phyloP scores from a whole-genome alignment of 2,329 filamentous ascomycete species.

The Didymella glomerata region DNA sequence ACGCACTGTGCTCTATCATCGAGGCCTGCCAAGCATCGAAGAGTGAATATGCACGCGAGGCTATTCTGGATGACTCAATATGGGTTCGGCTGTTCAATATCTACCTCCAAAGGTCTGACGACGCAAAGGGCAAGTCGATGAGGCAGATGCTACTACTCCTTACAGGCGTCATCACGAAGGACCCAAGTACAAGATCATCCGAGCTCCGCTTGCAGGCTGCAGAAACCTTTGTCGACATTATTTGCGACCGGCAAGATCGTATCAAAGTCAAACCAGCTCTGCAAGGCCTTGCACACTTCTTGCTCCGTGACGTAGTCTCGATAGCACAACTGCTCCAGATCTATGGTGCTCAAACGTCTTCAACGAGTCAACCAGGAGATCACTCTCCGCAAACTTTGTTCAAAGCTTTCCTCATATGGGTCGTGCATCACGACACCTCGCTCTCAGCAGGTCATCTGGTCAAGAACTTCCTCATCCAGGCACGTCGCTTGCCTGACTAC shows the following conservation, averaged over 20 bases:
- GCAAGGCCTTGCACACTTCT: constrained; percentile 70
- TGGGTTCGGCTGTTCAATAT: constrained; percentile 53
- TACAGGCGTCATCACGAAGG: constrained; percentile 48
- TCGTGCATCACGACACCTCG: constrained; percentile 52
- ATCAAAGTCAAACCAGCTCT: constrained; percentile 75
- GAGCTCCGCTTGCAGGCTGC: constrained; percentile 40
- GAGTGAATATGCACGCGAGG: constrained; percentile 34
- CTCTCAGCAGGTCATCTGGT: constrained; percentile 52
- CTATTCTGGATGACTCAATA: constrained; percentile 47
- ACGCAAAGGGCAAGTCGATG: constrained; percentile 58
- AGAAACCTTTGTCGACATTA: constrained; percentile 63
- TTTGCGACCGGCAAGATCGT: constrained; percentile 67
- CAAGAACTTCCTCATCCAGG: constrained; percentile 44
- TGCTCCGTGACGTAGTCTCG: constrained; percentile 67
- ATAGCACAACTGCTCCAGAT: constrained; percentile 50
- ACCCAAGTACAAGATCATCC: constrained; percentile 28
- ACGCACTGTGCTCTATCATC: constrained; percentile 56
- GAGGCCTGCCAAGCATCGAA: constrained; percentile 50
- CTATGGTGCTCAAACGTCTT: constrained; percentile 42
- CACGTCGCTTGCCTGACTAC: constrained; percentile 34
- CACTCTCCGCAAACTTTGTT: constrained; percentile 34
- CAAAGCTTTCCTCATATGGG: constrained; percentile 46
- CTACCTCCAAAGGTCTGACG: constrained; percentile 54
- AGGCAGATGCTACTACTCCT: constrained; percentile 56
- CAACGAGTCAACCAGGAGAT: background rate